A percentile compares a stretch with the other conserved stretches of the same genome.
phyloP scores from a whole-genome alignment of 208 protist species.

The Acanthamoeba royreba region DNA sequence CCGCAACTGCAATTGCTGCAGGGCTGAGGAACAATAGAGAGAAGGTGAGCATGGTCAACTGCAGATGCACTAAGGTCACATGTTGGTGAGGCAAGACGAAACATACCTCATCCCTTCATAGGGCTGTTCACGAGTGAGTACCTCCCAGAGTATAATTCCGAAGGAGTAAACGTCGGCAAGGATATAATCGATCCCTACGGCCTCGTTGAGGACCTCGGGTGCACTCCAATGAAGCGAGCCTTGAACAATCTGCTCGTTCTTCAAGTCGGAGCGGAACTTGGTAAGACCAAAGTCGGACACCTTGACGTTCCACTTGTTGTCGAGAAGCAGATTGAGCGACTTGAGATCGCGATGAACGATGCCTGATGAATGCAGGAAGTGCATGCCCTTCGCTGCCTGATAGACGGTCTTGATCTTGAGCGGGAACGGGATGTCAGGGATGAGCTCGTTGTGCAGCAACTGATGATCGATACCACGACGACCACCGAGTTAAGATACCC shows the following conservation, averaged over 20 bases:
- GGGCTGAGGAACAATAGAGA: not conserved
- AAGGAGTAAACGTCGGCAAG: not conserved
- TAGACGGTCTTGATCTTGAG: not conserved
- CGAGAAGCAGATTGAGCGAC: not conserved
- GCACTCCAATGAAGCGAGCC: not conserved
- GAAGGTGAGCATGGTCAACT: too few species aligned
- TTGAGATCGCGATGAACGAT: not conserved
- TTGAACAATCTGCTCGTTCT: not conserved
- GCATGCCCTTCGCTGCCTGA: not conserved
- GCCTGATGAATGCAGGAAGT: not conserved
- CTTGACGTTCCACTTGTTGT: not conserved
- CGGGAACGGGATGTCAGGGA: not conserved
- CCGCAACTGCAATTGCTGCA: conserved; percentile 16
- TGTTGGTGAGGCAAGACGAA: too few species aligned
- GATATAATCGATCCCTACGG: not conserved
- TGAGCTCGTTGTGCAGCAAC: not conserved
- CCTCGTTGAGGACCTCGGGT: not conserved
- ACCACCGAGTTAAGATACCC: too few species aligned
- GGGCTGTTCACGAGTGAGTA: not conserved
- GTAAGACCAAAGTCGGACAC: not conserved
- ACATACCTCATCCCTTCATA: conserved; percentile 6
- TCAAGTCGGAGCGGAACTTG: conserved; percentile 29
- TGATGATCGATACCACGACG: too few species aligned
- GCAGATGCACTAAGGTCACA: too few species aligned
- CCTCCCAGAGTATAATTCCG: conserved; percentile 11